Percentiles rank a stretch among this genome's conserved stretches.
Conservation (phyloP, 2,329 filamentous ascomycete genomes). For the Diaporthe citriasiana region DNA sequence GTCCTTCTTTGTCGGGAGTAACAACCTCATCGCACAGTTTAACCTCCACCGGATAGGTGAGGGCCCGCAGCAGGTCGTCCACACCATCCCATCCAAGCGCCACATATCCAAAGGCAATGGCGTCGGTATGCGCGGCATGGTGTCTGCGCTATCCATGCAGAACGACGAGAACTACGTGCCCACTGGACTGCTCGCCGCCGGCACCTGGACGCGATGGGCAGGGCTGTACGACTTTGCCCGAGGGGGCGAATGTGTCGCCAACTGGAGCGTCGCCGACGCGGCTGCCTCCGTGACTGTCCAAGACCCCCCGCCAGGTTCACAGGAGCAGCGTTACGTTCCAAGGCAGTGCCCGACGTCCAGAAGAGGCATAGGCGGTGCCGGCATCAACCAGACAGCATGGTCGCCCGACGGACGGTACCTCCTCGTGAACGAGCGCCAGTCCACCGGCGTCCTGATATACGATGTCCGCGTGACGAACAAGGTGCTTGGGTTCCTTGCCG, state of each 20-base stretch:
- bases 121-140: constrained; percentile 74
- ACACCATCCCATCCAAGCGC: constrained; percentile 73
- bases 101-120: constrained; percentile 72
- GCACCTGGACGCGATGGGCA: constrained; percentile 74
- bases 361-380: constrained; percentile 67
- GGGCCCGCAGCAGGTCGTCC: constrained; percentile 66
- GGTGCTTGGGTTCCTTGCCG: constrained; percentile 67
- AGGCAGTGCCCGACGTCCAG: not conserved
- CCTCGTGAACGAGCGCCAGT: constrained; percentile 71
- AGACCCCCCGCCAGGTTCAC: not conserved
- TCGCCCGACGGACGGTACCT: constrained; percentile 75
- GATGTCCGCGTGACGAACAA: constrained; percentile 72
- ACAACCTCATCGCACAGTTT: constrained; percentile 72
- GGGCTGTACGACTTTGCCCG: constrained; percentile 74
- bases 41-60: constrained; percentile 67
- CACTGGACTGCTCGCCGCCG: constrained; percentile 68
- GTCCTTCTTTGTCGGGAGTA: constrained; percentile 73
- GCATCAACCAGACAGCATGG: constrained; percentile 73
- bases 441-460: constrained; percentile 70
- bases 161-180: constrained; percentile 51
- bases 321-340: not conserved
- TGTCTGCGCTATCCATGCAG: constrained; percentile 68
- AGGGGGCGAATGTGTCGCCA: constrained; percentile 66
- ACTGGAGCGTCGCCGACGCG: constrained; percentile 72
- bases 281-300: constrained; percentile 53